phyloP scores from a whole-genome alignment of 2,329 filamentous ascomycete species.

The Diaporthe caulivora region DNA sequence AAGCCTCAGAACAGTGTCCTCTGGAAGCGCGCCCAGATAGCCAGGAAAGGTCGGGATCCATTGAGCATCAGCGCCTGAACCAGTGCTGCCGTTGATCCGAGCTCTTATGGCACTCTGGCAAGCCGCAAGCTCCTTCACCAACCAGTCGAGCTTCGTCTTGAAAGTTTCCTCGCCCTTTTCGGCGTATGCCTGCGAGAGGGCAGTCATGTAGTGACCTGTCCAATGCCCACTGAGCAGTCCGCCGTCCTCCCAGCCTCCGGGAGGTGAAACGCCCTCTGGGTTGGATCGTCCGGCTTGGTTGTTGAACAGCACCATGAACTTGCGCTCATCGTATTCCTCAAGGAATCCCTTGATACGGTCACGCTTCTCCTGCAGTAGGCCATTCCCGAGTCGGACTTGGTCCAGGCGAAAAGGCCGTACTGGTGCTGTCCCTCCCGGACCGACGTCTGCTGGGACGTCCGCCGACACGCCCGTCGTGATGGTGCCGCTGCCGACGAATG shows the following conservation, averaged over 20 bases:
- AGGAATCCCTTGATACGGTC: slow-evolving; percentile 49
- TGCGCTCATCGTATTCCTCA: slow-evolving; percentile 46
- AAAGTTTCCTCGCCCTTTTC: slow-evolving; percentile 47
- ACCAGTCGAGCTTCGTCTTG: slow-evolving; percentile 50
- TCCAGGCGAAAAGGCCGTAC: slow-evolving; percentile 50
- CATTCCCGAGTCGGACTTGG: slow-evolving; percentile 47
- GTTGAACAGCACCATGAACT: slow-evolving; percentile 49
- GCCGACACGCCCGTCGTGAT: background rate
- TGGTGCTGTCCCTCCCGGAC: slow-evolving; percentile 47
- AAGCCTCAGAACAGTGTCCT: slow-evolving; percentile 49
- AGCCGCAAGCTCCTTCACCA: slow-evolving; percentile 48
- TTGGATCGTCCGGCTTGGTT: slow-evolving; percentile 49
- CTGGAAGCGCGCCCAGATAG: slow-evolving; percentile 49
- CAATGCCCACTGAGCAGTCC: slow-evolving; percentile 51
- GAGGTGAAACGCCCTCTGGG: slow-evolving; percentile 43
- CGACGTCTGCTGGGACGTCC: slow-evolving; percentile 42
- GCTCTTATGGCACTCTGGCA: slow-evolving; percentile 49
- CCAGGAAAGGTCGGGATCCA: slow-evolving; percentile 49
- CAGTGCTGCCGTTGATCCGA: slow-evolving; percentile 42
- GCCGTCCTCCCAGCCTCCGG: slow-evolving; percentile 51
- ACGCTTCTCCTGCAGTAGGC: slow-evolving; percentile 50
- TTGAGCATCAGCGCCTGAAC: slow-evolving; percentile 37
- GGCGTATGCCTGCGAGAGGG: slow-evolving; percentile 49
- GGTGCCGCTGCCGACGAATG: slow-evolving; percentile 3
- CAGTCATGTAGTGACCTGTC: slow-evolving; percentile 50